These are phyloP conservation scores for Neurospora pannonica DNA, from an alignment of 495 filamentous ascomycete genomes.

Conservation along the genomic window DNA sequence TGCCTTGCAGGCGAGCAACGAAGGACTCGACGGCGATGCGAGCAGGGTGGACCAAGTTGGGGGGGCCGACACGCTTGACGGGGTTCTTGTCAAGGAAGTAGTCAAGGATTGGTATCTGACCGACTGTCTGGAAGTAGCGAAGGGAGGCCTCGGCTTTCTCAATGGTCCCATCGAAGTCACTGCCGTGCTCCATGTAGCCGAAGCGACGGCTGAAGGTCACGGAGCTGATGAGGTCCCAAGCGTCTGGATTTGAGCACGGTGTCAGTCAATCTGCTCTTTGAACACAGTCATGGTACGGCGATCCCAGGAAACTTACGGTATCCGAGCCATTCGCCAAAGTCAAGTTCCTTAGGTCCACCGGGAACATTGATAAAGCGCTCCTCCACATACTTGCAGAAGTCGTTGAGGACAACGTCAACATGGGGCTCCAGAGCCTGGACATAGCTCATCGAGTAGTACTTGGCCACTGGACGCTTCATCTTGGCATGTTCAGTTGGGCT, in stretches of 20 bases:
- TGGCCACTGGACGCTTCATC: conserved; percentile 27
- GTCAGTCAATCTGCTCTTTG: background rate
- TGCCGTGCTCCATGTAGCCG: conserved; percentile 30
- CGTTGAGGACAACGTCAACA: conserved; percentile 23
- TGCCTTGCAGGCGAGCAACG: conserved; percentile 6
- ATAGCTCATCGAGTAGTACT: conserved; percentile 24
- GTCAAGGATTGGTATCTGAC: conserved; percentile 41
- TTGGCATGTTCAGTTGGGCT: conserved; percentile 20
- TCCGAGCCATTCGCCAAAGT: conserved; percentile 25
- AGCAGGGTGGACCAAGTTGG: conserved; percentile 10
- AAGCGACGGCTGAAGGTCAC: conserved; percentile 27
- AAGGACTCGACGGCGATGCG: conserved; percentile 6
- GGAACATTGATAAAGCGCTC: conserved; percentile 18
- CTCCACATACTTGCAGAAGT: conserved; percentile 25
- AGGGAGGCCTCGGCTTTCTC: conserved; percentile 31
- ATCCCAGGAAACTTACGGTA: conserved; percentile 11
- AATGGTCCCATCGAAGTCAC: conserved; percentile 29
- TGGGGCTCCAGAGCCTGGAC: conserved; percentile 25
- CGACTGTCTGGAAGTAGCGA: conserved; percentile 31
- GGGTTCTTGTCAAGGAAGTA: conserved; percentile 39
- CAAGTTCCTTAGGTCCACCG: conserved; percentile 10
- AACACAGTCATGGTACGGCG: background rate
- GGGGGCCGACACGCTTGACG: conserved; percentile 23
- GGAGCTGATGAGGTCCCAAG: conserved; percentile 26
- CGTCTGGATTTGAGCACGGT: conserved; percentile 12